A percentile compares a stretch with the other conserved stretches of the same genome.
Evolutionary conservation across 2,329 filamentous ascomycete genomes (phyloP).

Genomic region (Boeremia exigua): DNA sequence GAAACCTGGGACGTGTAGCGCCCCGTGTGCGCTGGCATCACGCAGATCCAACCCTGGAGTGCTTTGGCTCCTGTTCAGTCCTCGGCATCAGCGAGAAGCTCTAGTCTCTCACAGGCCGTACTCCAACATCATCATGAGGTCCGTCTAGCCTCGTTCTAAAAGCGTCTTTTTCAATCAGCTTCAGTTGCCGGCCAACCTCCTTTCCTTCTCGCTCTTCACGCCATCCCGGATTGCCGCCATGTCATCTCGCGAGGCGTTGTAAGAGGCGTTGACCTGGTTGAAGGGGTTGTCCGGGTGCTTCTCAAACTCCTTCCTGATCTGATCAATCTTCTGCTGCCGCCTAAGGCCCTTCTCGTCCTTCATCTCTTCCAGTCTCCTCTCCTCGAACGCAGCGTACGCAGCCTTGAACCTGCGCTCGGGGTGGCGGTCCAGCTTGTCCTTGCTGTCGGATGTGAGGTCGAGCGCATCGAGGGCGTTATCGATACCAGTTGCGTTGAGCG

Average conservation of each 20-base stretch:
- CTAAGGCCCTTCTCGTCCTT: slow-evolving; percentile 82
- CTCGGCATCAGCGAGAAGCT: too few relatives aligned
- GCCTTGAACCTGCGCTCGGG: slow-evolving; percentile 88
- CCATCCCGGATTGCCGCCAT: slow-evolving; percentile 67
- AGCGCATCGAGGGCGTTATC: slow-evolving; percentile 93
- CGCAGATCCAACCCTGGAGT: too few relatives aligned
- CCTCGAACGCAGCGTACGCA: slow-evolving; percentile 82
- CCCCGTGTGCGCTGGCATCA: too few relatives aligned
- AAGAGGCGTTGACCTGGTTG: slow-evolving; percentile 79
- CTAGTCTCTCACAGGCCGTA: not conserved
- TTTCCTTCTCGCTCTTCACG: slow-evolving; percentile 78
- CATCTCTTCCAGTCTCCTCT: slow-evolving; percentile 82
- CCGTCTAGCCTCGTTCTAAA: not conserved
- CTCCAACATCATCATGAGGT: not conserved
- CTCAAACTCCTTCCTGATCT: slow-evolving; percentile 90
- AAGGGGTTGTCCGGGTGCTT: slow-evolving; percentile 95
- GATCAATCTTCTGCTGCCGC: slow-evolving; percentile 81
- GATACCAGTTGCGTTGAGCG: slow-evolving; percentile 85
- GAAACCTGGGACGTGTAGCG: too few relatives aligned
- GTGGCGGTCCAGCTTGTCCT: slow-evolving; percentile 81
- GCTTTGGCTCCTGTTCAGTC: too few relatives aligned
- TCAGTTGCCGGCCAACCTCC: slow-evolving; percentile 57
- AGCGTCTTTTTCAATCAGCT: not conserved
- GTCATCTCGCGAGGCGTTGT: slow-evolving; percentile 82
- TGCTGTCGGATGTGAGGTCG: slow-evolving; percentile 66